Conservation (phyloP, 1,284 basidiomycete genomes). For the Marasmius fiardii region DNA sequence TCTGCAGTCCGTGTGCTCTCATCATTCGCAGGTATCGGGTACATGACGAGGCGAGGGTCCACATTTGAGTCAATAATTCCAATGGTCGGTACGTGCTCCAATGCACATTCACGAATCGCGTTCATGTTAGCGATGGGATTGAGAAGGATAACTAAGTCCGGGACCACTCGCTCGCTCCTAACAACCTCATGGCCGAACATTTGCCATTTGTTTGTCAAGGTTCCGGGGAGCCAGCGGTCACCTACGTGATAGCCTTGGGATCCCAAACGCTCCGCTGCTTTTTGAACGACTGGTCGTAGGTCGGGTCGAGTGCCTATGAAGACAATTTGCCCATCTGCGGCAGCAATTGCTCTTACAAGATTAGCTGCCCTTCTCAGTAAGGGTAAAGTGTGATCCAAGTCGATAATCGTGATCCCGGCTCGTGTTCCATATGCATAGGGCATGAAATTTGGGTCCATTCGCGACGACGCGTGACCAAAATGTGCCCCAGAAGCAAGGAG, state of each 20-base stretch:
- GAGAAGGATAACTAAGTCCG: slow-evolving; percentile 87
- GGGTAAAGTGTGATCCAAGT: slow-evolving; percentile 92
- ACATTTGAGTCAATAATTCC: slow-evolving; percentile 94
- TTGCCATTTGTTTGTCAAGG: slow-evolving; percentile 86
- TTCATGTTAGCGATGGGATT: slow-evolving; percentile 84
- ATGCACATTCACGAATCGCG: slow-evolving; percentile 84
- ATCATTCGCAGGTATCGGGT: slow-evolving; percentile 98
- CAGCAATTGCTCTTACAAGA: slow-evolving; percentile 81
- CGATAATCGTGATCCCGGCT: slow-evolving; percentile 90
- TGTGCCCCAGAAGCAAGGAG: slow-evolving; percentile 93
- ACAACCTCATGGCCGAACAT: slow-evolving; percentile 68
- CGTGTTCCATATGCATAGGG: slow-evolving; percentile 96
- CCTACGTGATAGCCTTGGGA: slow-evolving; percentile 80
- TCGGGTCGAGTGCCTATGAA: slow-evolving; percentile 89
- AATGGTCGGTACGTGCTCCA: slow-evolving; percentile 82
- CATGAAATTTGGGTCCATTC: slow-evolving; percentile 85
- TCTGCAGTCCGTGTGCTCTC: slow-evolving; percentile 91
- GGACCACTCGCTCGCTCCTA: slow-evolving; percentile 59
- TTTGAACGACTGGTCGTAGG: slow-evolving; percentile 72
- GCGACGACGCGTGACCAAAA: slow-evolving; percentile 82
- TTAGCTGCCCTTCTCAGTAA: slow-evolving; percentile 88
- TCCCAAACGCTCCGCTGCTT: slow-evolving; percentile 80
- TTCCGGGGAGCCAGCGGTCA: slow-evolving; percentile 92
- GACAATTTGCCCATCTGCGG: slow-evolving; percentile 82
- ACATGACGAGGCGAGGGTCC: slow-evolving; percentile 96